Percentiles rank a stretch among this genome's conserved stretches.
Evolutionary conservation across 139 green algal species (phyloP).

Genomic region (Limnomonas spitsbergensis): DNA sequence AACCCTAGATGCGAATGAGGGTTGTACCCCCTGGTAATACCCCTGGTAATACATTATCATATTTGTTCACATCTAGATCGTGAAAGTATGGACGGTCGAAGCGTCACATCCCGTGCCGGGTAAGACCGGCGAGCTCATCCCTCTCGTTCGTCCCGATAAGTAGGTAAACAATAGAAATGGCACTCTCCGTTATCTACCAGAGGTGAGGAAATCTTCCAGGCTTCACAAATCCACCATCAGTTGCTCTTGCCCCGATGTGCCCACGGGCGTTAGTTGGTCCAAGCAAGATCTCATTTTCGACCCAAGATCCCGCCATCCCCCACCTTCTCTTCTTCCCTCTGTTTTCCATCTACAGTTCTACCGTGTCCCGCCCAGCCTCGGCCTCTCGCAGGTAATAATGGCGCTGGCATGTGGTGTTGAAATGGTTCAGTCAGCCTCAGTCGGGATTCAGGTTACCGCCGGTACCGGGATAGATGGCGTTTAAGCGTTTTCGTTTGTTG

Average conservation of each 20-base stretch:
- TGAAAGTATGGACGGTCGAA: no score
- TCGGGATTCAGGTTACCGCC: background rate
- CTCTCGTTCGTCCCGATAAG: background rate
- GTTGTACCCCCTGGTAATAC: no score
- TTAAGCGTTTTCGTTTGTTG: background rate
- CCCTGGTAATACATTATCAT: no score
- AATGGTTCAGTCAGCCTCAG: constrained; percentile 25
- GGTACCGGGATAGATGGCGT: background rate
- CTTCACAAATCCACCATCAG: no score
- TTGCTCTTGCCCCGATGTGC: no score
- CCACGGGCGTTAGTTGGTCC: no score
- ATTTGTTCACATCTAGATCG: no score
- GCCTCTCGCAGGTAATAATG: constrained; percentile 2
- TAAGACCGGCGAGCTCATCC: background rate
- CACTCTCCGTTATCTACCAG: background rate
- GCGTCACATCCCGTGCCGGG: background rate
- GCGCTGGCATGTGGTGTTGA: no score
- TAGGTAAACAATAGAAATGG: background rate
- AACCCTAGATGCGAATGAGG: no score
- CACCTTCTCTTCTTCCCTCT: background rate
- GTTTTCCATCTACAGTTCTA: background rate
- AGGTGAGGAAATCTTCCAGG: no score
- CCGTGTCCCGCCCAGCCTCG: background rate
- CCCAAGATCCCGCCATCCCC: background rate
- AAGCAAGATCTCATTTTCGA: background rate